Evolutionary conservation across 306 rosid genomes (phyloP).

Genomic region (Trichosanthes truncata): DNA sequence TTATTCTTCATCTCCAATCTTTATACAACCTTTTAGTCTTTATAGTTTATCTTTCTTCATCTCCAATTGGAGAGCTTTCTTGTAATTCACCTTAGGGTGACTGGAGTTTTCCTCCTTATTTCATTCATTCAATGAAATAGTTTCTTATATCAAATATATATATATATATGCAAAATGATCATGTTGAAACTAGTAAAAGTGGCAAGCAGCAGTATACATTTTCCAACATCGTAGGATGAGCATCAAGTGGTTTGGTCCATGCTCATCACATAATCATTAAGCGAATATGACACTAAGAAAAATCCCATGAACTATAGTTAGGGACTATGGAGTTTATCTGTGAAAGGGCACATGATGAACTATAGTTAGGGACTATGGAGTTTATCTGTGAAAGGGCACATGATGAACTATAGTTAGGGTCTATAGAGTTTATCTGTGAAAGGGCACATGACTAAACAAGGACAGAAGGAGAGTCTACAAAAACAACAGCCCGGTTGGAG

Average conservation of each 20-base stretch:
- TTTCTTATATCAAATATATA: no score
- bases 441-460: background rate
- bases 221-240: background rate
- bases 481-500: background rate
- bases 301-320: background rate
- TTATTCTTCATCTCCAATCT: no score
- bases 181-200: background rate
- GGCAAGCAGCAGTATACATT: background rate
- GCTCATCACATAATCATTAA: background rate
- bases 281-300: background rate
- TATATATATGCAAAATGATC: background rate
- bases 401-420: background rate
- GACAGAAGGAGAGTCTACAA: background rate
- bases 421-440: background rate
- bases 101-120: no score
- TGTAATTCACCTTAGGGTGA: no score
- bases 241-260: background rate
- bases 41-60: no score
- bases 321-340: background rate
- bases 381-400: background rate
- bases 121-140: no score
- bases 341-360: background rate
- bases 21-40: no score
- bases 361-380: background rate
- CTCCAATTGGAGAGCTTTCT: no score